A percentile compares a stretch with the other conserved stretches of the same genome.
phyloP scores from a whole-genome alignment of 2,329 filamentous ascomycete species.

The Colletotrichum higginsianum region DNA sequence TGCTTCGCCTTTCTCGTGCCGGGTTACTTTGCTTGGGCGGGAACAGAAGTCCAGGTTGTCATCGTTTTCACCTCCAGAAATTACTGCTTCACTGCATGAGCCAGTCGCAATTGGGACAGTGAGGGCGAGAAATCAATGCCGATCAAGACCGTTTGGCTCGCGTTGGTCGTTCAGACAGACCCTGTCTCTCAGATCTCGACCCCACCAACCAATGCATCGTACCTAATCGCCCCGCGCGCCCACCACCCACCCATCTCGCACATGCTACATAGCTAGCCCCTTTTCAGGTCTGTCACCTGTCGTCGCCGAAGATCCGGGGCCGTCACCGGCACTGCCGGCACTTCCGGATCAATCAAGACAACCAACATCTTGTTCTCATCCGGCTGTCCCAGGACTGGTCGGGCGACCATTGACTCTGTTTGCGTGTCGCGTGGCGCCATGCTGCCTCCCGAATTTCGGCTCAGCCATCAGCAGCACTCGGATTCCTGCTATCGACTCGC shows the following conservation, averaged over 20 bases:
- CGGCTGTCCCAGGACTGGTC: neutral
- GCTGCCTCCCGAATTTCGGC: neutral
- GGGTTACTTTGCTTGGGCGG: neutral
- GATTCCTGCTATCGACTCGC: neutral
- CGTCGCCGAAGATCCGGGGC: conserved; percentile 7
- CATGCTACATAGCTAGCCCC: conserved; percentile 8
- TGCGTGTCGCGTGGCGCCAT: neutral
- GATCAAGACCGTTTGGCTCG: too few species aligned
- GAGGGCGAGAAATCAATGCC: too few species aligned
- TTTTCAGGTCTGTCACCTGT: neutral
- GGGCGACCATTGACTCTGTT: neutral
- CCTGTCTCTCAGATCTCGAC: conserved; percentile 9
- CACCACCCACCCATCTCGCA: conserved; percentile 6
- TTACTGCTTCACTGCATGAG: neutral
- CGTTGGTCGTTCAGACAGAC: neutral
- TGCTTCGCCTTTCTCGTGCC: neutral
- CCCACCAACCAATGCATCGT: conserved; percentile 11
- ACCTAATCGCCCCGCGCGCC: neutral
- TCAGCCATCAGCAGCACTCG: too few species aligned
- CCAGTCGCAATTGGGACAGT: neutral
- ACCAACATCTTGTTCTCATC: neutral
- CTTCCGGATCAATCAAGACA: neutral
- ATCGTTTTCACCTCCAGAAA: neutral
- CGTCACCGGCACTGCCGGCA: conserved; percentile 2
- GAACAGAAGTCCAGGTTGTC: neutral